Evolutionary conservation across 2,329 filamentous ascomycete species (phyloP).

Genomic region (Cercospora beticola): DNA sequence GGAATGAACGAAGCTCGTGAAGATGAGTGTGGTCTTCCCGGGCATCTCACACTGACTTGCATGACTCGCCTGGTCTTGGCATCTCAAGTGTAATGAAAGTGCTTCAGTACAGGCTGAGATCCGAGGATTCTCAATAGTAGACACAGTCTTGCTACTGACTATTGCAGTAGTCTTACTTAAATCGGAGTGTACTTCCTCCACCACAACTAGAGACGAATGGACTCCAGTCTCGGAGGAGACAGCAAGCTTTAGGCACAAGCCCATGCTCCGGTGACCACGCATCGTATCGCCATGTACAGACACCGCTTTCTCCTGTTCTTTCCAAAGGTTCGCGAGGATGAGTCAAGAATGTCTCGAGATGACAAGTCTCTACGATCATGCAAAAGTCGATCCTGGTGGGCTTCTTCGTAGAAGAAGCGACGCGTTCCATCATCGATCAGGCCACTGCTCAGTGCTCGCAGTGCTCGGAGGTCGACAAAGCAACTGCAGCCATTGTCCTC

Average conservation of each 20-base stretch:
- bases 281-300: neutral
- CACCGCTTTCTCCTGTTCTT: neutral
- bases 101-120: neutral
- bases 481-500: neutral
- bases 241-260: neutral
- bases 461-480: neutral
- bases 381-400: neutral
- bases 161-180: neutral
- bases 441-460: neutral
- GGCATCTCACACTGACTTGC: neutral
- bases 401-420: neutral
- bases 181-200: neutral
- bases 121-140: neutral
- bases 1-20: neutral
- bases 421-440: neutral
- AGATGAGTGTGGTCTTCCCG: neutral
- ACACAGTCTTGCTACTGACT: neutral
- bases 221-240: neutral
- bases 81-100: neutral
- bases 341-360: neutral
- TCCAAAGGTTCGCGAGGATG: neutral
- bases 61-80: neutral
- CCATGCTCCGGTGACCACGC: neutral
- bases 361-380: neutral
- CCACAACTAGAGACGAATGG: neutral